Evolutionary conservation across 148 eudicot genomes (phyloP), one percentile per base, ranked within the genome.

Genomic region (Silene latifolia): DNA sequence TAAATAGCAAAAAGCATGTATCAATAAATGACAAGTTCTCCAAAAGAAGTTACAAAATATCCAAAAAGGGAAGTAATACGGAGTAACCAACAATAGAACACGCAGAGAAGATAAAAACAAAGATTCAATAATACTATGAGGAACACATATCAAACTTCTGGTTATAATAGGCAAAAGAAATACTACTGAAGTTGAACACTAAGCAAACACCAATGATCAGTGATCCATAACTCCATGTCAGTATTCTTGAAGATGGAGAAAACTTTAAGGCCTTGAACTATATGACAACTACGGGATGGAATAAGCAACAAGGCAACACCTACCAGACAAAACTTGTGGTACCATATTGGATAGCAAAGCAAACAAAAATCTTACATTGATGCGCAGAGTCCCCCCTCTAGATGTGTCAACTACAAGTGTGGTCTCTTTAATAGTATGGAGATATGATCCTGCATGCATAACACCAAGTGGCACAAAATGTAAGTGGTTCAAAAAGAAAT

Each of bases 321-420:
- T 19, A 44, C 54, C 53, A 42, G 15, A 17, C 6, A 63, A 59
- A 11, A 67, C 15, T 68, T 39, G 24, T 46, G 63, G 61, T 19
- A 15, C 32, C 27, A 54, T 19, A 59, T 24, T 42, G 39, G 21
- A 47, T 18, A 57, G 59, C 47, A 61, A 76, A 76, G 18, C 25
- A 71, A n/a, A 60, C 76, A 19, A 71, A 60, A 54, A 10, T 56
- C 44, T 90, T 86, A 95, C 99, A 80, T 92, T 82, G 64, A 95
- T 90, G 51, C 72, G 93, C 39, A 95, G 85, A 72, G 82, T 81
- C 73, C 85, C 97, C 61, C 98, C 99, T 79, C 99, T 88, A 60
- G 99, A 84, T 46, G 97, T 90, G 75, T 95, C 99, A 23, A 95
- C 99, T 39, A 89, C 82, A 75, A 95, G 97, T 72, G 86, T 87